Evolutionary conservation across 305 asterid species (phyloP).

Genomic region (Fraxinus xanthoxyloides): DNA sequence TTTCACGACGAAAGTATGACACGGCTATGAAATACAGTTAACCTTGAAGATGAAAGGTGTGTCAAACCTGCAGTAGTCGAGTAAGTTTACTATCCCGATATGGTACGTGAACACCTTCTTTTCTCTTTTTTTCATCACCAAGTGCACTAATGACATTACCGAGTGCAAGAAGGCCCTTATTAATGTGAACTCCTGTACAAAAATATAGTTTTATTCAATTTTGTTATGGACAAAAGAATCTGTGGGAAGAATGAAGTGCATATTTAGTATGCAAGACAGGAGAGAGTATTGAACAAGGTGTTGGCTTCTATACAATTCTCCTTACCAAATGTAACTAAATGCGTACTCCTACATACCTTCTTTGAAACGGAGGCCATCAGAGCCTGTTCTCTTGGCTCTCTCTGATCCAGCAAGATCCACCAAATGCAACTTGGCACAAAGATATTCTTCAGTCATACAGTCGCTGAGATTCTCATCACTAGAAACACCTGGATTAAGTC

Average conservation of each 20-base stretch:
- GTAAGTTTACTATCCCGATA: slow-evolving; percentile 99
- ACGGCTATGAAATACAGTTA: neutral
- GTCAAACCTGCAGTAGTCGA: slow-evolving; percentile 88
- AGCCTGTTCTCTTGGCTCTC: slow-evolving; percentile 98
- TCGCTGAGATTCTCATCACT: slow-evolving; percentile 51
- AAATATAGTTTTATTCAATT: slow-evolving; percentile 11
- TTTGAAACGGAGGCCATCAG: slow-evolving; percentile 96
- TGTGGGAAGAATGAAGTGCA: neutral
- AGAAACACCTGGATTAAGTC: slow-evolving; percentile 44
- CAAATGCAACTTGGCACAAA: slow-evolving; percentile 96
- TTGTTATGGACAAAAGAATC: slow-evolving; percentile 10
- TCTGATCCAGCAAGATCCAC: slow-evolving; percentile 99
- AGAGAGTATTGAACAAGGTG: neutral
- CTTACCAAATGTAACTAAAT: neutral
- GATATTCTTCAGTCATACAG: slow-evolving; percentile 81
- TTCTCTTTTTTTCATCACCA: slow-evolving; percentile 96
- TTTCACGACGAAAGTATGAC: neutral
- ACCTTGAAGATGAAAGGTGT: slow-evolving; percentile 8
- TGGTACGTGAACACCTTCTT: slow-evolving; percentile 96
- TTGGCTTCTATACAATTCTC: neutral
- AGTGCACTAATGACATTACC: slow-evolving; percentile 98
- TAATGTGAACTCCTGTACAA: slow-evolving; percentile 89
- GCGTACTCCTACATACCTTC: slow-evolving; percentile 54
- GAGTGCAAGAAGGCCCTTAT: slow-evolving; percentile 96
- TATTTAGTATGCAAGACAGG: neutral